Conservation (phyloP, 208 protist genomes). For the Vickermania ingenoplastis region DNA sequence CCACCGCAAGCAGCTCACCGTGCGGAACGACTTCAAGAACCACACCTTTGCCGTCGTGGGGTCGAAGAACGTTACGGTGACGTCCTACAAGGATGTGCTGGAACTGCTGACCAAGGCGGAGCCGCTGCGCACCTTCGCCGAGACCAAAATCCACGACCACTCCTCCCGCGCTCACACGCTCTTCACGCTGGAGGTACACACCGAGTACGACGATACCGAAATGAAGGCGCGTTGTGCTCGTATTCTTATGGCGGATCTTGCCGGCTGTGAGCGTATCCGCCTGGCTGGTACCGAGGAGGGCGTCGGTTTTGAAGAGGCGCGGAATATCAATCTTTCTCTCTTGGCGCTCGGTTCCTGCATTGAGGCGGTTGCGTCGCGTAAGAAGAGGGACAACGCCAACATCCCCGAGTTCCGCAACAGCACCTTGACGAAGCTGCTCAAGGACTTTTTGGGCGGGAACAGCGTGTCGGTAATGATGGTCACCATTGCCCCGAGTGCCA, state of each 20-base stretch:
- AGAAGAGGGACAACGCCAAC: constrained; percentile 16
- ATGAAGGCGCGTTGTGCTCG: constrained; percentile 43
- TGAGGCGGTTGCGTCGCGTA: constrained; percentile 59
- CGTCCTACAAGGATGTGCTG: constrained; percentile 73
- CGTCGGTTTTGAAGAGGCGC: constrained; percentile 65
- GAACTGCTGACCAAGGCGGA: constrained; percentile 73
- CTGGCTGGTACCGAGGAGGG: constrained; percentile 61
- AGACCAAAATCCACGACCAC: constrained; percentile 80
- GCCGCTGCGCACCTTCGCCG: constrained; percentile 79
- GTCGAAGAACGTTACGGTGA: constrained; percentile 61
- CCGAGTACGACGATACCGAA: constrained; percentile 43
- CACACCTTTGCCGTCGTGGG: constrained; percentile 87
- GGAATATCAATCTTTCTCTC: constrained; percentile 80
- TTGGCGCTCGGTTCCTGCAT: constrained; percentile 72
- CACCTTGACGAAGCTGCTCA: constrained; percentile 79
- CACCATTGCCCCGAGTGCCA: constrained; percentile 53
- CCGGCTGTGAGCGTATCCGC: constrained; percentile 74
- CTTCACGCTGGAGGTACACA: constrained; percentile 68
- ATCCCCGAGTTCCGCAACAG: constrained; percentile 80
- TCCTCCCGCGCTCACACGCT: constrained; percentile 80
- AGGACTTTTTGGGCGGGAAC: constrained; percentile 82
- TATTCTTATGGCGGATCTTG: constrained; percentile 76
- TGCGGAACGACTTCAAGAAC: constrained; percentile 77
- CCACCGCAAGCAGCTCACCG: constrained; percentile 57
- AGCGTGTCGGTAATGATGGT: constrained; percentile 75